Evolutionary conservation across 1,139 yeast species (phyloP).

Genomic region (Pneumocystis carinii): DNA sequence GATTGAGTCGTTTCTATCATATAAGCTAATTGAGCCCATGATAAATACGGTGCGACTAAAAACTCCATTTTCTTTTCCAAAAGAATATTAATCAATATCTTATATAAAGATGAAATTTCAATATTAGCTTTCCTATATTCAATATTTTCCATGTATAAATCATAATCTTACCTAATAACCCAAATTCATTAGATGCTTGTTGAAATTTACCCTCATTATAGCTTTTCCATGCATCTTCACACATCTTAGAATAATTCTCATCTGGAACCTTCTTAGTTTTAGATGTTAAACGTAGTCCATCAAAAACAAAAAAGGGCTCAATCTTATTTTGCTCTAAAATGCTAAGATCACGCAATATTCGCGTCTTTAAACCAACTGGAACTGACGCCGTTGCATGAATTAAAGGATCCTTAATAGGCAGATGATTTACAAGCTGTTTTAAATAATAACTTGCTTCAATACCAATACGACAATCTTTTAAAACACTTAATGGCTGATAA

Average conservation of each 20-base stretch:
- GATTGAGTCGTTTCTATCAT: conserved; percentile 35
- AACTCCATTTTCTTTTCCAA: conserved; percentile 45
- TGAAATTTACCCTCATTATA: conserved; percentile 24
- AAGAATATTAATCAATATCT: conserved; percentile 21
- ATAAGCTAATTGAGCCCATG: conserved; percentile 71
- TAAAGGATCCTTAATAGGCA: neutral
- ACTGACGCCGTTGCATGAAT: neutral
- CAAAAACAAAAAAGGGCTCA: neutral
- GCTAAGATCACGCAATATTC: neutral
- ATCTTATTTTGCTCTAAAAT: neutral
- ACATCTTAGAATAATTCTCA: conserved; percentile 12
- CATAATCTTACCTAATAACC: neutral
- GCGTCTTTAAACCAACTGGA: neutral
- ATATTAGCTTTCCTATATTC: conserved; percentile 16
- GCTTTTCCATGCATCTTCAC: conserved; percentile 26
- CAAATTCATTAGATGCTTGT: conserved; percentile 21
- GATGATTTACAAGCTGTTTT: neutral
- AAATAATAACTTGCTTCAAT: neutral
- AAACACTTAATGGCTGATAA: neutral
- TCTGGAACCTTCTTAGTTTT: neutral
- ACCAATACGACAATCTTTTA: neutral
- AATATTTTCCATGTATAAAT: conserved; percentile 2
- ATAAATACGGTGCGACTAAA: conserved; percentile 67
- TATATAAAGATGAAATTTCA: conserved; percentile 9
- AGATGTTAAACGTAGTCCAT: neutral